Percentiles rank a stretch among this genome's conserved stretches.
Evolutionary conservation across 371 early-diverging fungal genomes (phyloP).

Genomic region (Lichtheimia ornata): DNA sequence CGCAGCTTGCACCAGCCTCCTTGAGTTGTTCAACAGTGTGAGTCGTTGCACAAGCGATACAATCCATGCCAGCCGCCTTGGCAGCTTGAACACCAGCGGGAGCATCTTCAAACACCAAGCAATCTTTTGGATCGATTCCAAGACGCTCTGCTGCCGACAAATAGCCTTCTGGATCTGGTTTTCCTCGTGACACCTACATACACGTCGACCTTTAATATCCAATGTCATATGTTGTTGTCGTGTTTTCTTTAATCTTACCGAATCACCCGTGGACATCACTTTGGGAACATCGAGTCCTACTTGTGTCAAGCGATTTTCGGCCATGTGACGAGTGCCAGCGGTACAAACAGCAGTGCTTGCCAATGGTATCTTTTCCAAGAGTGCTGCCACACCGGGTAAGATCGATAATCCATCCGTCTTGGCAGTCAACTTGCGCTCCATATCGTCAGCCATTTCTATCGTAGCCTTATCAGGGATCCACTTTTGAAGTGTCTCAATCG

Average conservation of each 20-base stretch:
- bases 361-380: slow-evolving; percentile 26
- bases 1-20: slow-evolving; percentile 58
- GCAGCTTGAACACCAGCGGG: slow-evolving; percentile 64
- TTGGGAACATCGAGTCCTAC: slow-evolving; percentile 31
- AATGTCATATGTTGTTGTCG: background rate
- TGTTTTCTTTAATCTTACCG: slow-evolving; percentile 17
- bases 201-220: background rate
- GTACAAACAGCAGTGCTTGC: slow-evolving; percentile 42
- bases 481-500: slow-evolving; percentile 41
- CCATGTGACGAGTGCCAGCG: slow-evolving; percentile 37
- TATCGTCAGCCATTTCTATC: slow-evolving; percentile 28
- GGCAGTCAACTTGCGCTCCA: slow-evolving; percentile 29
- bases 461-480: slow-evolving; percentile 44
- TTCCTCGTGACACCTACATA: slow-evolving; percentile 34
- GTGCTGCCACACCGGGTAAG: slow-evolving; percentile 29
- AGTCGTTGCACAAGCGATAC: slow-evolving; percentile 63
- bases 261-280: slow-evolving; percentile 42
- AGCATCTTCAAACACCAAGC: slow-evolving; percentile 77
- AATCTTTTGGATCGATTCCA: slow-evolving; percentile 46
- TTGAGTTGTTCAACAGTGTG: slow-evolving; percentile 56
- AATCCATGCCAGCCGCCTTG: slow-evolving; percentile 54
- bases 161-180: slow-evolving; percentile 72
- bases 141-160: slow-evolving; percentile 47
- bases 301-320: slow-evolving; percentile 33
- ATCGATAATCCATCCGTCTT: slow-evolving; percentile 38